phyloP scores from a whole-genome alignment of 2,329 filamentous ascomycete genomes.

The Colletotrichum sojae region DNA sequence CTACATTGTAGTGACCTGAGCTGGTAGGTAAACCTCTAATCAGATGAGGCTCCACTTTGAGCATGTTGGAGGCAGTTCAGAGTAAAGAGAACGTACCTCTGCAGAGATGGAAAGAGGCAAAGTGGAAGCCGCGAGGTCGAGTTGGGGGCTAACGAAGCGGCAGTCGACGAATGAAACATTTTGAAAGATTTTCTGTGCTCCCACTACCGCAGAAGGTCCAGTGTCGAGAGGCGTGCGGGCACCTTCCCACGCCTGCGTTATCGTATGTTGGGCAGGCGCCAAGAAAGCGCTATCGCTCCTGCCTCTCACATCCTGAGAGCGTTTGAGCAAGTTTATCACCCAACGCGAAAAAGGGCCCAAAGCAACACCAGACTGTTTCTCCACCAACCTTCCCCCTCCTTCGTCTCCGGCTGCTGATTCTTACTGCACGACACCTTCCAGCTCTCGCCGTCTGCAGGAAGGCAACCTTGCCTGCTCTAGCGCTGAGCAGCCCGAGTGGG shows the following conservation, averaged over 20 bases:
- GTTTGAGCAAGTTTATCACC: conserved; percentile 45
- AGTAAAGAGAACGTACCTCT: no score
- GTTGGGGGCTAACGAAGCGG: background rate
- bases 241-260: conserved; percentile 9
- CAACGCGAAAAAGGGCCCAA: background rate
- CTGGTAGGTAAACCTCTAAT: background rate
- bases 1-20: no score
- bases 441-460: background rate
- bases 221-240: background rate
- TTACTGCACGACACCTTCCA: conserved; percentile 20
- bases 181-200: background rate
- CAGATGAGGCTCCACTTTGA: conserved; percentile 14
- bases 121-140: conserved; percentile 1
- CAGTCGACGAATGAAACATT: background rate
- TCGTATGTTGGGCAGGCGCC: conserved; percentile 31
- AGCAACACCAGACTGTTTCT: background rate
- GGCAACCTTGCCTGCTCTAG: background rate
- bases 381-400: conserved; percentile 1
- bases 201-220: background rate
- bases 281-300: conserved; percentile 35
- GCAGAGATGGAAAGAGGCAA: no score
- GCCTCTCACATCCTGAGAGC: conserved; percentile 38
- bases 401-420: background rate
- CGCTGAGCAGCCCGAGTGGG: conserved; percentile 21
- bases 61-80: conserved; percentile 15